Evolutionary conservation across 2,329 filamentous ascomycete species (phyloP).

Genomic region (Rutstroemia sp.): DNA sequence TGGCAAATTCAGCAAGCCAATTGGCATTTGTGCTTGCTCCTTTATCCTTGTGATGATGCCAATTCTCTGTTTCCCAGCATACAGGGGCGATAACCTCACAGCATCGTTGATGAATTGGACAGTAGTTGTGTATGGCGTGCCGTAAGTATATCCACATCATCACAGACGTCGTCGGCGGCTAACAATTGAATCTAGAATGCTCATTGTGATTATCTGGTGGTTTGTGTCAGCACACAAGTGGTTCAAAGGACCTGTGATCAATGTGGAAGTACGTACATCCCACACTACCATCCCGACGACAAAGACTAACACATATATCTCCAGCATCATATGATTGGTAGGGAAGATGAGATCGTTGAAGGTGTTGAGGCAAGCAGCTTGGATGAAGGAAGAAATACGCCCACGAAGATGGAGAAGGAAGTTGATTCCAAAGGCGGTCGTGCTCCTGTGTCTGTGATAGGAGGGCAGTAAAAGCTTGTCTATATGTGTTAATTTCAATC

Average conservation of each 20-base stretch:
- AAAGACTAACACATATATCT: slow-evolving; percentile 11
- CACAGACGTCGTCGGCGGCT: slow-evolving; percentile 9
- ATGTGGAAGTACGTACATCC: slow-evolving; percentile 38
- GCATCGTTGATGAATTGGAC: slow-evolving; percentile 56
- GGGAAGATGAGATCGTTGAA: slow-evolving; percentile 19
- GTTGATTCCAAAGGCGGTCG: slow-evolving; percentile 1
- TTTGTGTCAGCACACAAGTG: slow-evolving; percentile 51
- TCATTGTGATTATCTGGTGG: slow-evolving; percentile 51
- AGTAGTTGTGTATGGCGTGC: slow-evolving; percentile 51
- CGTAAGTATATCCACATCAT: slow-evolving; percentile 26
- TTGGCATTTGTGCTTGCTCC: slow-evolving; percentile 44
- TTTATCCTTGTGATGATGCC: slow-evolving; percentile 61
- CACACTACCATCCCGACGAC: neutral
- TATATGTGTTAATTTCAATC: neutral
- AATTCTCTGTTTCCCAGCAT: slow-evolving; percentile 54
- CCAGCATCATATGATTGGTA: slow-evolving; percentile 27
- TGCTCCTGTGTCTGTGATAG: neutral
- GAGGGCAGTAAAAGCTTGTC: neutral
- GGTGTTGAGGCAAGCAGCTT: slow-evolving; percentile 19
- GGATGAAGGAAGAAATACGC: slow-evolving; percentile 11
- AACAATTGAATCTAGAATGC: slow-evolving; percentile 35
- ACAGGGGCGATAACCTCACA: slow-evolving; percentile 44
- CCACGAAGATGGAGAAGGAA: slow-evolving; percentile 12
- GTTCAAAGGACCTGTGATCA: slow-evolving; percentile 60
- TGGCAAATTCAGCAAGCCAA: slow-evolving; percentile 47